These are phyloP conservation scores for Nemania sp. DNA, from an alignment of 2,329 filamentous ascomycete species.

Conservation along the genomic window DNA sequence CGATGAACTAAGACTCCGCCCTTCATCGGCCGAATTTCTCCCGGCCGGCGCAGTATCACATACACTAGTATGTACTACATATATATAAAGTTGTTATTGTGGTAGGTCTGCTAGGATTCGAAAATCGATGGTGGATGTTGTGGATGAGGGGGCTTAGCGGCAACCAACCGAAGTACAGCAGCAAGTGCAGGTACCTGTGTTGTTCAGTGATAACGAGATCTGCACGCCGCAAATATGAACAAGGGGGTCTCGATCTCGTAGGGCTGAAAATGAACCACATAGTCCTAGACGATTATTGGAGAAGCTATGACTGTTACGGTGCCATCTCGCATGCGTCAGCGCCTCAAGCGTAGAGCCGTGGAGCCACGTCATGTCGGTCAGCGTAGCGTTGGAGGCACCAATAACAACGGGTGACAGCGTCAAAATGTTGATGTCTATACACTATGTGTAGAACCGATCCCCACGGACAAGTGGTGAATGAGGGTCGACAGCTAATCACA, in stretches of 20 bases:
- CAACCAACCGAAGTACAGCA: slow-evolving; percentile 3
- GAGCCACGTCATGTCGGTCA: slow-evolving; percentile 23
- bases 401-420: slow-evolving; percentile 5
- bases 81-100: background rate
- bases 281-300: slow-evolving; percentile 23
- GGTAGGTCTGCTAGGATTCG: too few species aligned
- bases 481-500: slow-evolving; percentile 13
- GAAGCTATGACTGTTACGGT: slow-evolving; percentile 13
- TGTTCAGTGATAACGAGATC: slow-evolving; percentile 21
- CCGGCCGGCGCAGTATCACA: too few species aligned
- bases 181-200: too few species aligned
- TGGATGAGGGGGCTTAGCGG: slow-evolving; percentile 3
- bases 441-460: too few species aligned
- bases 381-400: slow-evolving; percentile 16
- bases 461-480: slow-evolving; percentile 8
- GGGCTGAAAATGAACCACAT: slow-evolving; percentile 27
- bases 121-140: slow-evolving; percentile 1
- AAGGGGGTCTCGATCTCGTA: slow-evolving; percentile 27
- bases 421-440: slow-evolving; percentile 7
- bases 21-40: background rate
- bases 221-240: slow-evolving; percentile 18
- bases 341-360: slow-evolving; percentile 17
- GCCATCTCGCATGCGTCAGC: slow-evolving; percentile 23
- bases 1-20: background rate
- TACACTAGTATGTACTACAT: too few species aligned